Conservation (phyloP, 2,329 filamentous ascomycete species). For the Fusarium sp. region DNA sequence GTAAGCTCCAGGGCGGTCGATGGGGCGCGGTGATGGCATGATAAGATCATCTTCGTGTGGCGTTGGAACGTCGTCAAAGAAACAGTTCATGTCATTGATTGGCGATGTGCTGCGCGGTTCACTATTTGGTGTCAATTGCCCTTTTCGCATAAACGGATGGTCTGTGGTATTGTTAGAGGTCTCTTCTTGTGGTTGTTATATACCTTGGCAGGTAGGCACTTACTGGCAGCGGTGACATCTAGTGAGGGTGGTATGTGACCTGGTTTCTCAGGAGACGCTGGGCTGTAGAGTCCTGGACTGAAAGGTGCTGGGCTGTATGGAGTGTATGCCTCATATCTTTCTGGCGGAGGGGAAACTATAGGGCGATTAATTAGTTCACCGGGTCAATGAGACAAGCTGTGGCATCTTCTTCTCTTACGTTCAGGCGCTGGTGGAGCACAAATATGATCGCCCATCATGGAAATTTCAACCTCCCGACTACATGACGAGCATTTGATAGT, state of each 20-base stretch:
- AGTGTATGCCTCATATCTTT: conserved; percentile 47
- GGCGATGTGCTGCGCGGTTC: conserved; percentile 70
- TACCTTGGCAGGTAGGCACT: conserved; percentile 37
- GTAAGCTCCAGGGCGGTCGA: conserved; percentile 61
- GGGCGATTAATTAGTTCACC: conserved; percentile 13
- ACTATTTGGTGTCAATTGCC: conserved; percentile 73
- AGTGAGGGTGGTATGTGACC: conserved; percentile 60
- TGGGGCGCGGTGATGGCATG: conserved; percentile 52
- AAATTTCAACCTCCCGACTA: conserved; percentile 81
- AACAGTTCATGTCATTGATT: conserved; percentile 63
- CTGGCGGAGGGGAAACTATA: conserved; percentile 56
- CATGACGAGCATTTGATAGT: conserved; percentile 91
- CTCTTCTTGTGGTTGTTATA: conserved; percentile 8
- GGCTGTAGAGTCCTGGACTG: conserved; percentile 5
- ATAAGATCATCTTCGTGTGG: conserved; percentile 57
- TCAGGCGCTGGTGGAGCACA: conserved; percentile 68
- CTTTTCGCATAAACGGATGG: conserved; percentile 64
- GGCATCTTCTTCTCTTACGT: conserved; percentile 52
- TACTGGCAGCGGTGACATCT: conserved; percentile 67
- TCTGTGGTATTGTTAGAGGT: conserved; percentile 57
- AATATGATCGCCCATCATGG: conserved; percentile 85
- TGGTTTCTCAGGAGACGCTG: conserved; percentile 51
- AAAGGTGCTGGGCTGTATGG: conserved; percentile 40
- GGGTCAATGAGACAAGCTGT: conserved; percentile 6
- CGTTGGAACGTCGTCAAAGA: conserved; percentile 58